Percentiles rank a stretch among this genome's conserved stretches.
Evolutionary conservation across 2,329 filamentous ascomycete species (phyloP).

Genomic region (Spiromastix sp.): DNA sequence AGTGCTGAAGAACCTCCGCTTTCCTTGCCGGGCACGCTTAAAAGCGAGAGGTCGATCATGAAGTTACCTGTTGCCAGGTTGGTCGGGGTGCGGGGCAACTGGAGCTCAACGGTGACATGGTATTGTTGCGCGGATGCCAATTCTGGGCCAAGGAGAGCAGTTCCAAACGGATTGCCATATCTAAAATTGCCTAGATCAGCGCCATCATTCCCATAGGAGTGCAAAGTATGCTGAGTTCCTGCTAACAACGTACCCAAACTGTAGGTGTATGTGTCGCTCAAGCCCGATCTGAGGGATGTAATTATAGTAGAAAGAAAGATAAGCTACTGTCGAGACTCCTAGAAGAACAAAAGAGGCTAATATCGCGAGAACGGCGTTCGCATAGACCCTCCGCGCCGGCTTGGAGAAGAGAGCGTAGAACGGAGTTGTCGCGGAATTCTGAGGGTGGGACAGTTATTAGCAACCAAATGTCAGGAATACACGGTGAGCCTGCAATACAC

Average conservation of each 20-base stretch:
- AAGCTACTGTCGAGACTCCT: constrained; percentile 48
- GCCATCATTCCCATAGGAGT: neutral
- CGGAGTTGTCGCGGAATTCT: constrained; percentile 46
- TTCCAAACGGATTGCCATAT: constrained; percentile 42
- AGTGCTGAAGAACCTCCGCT: constrained; percentile 21
- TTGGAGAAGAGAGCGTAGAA: constrained; percentile 49
- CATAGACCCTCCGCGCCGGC: constrained; percentile 52
- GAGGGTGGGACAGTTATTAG: constrained; percentile 29
- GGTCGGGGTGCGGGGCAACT: constrained; percentile 63
- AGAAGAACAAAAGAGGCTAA: constrained; percentile 45
- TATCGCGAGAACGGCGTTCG: constrained; percentile 48
- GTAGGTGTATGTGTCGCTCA: constrained; percentile 52
- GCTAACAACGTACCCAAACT: constrained; percentile 45
- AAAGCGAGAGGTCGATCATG: constrained; percentile 73
- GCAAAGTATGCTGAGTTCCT: neutral
- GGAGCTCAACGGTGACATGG: constrained; percentile 66
- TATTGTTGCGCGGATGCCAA: constrained; percentile 68
- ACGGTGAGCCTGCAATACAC: neutral
- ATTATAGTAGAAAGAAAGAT: constrained; percentile 56
- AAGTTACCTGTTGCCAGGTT: constrained; percentile 82
- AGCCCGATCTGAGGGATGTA: constrained; percentile 59
- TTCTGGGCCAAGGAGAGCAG: constrained; percentile 38
- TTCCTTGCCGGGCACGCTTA: constrained; percentile 35
- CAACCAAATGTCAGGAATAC: constrained; percentile 3
- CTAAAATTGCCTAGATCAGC: constrained; percentile 16